These are phyloP conservation scores for Fusarium verrucosum DNA, from an alignment of 2,329 filamentous ascomycete species.

Conservation along the genomic window DNA sequence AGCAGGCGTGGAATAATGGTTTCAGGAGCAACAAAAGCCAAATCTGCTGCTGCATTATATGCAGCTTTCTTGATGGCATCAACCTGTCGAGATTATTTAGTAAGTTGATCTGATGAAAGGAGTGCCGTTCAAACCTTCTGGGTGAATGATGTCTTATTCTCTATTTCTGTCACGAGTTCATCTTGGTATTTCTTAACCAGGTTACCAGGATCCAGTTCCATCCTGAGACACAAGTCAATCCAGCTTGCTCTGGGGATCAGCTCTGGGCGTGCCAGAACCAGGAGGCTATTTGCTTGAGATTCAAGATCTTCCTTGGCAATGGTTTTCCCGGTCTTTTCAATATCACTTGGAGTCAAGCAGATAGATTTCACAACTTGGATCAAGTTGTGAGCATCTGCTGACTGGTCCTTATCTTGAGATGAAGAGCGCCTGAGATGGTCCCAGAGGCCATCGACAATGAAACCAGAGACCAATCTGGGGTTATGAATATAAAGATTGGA, in stretches of 20 bases:
- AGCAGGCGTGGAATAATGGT: slow-evolving; percentile 80
- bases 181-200: slow-evolving; percentile 73
- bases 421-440: slow-evolving; percentile 76
- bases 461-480: slow-evolving; percentile 66
- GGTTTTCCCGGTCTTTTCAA: slow-evolving; percentile 53
- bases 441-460: slow-evolving; percentile 80
- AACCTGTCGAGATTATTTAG: slow-evolving; percentile 41
- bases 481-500: slow-evolving; percentile 70
- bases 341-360: slow-evolving; percentile 66
- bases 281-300: slow-evolving; percentile 76
- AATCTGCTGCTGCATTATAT: slow-evolving; percentile 84
- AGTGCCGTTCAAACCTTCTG: slow-evolving; percentile 60
- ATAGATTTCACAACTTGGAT: slow-evolving; percentile 69
- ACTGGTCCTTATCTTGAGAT: slow-evolving; percentile 79
- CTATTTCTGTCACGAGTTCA: slow-evolving; percentile 74
- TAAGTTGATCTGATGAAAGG: background rate
- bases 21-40: slow-evolving; percentile 93
- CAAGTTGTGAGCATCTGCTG: slow-evolving; percentile 71
- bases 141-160: slow-evolving; percentile 56
- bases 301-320: slow-evolving; percentile 64
- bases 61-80: slow-evolving; percentile 71
- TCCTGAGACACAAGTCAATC: slow-evolving; percentile 87
- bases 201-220: slow-evolving; percentile 82
- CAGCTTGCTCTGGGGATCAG: slow-evolving; percentile 82
- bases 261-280: slow-evolving; percentile 81